Evolutionary conservation across 2,329 filamentous ascomycete species (phyloP).

Genomic region (Phaeosphaeriaceae sp.): DNA sequence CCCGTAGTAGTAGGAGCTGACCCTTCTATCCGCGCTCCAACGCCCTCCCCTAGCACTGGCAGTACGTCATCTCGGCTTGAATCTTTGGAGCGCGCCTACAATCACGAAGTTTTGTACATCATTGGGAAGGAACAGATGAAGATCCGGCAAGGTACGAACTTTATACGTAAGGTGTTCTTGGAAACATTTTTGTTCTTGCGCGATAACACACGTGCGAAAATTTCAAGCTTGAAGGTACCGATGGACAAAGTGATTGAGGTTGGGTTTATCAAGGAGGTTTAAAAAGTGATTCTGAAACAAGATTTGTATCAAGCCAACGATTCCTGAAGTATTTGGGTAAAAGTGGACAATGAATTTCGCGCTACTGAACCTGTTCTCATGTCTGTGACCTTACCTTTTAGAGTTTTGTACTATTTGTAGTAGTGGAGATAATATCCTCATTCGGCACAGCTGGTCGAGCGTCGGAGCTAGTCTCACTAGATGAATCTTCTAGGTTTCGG

Average conservation of each 20-base stretch:
- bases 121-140: constrained; percentile 59
- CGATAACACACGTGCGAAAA: constrained; percentile 70
- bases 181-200: constrained; percentile 67
- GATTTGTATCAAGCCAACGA: too few relatives aligned
- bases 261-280: constrained; percentile 72
- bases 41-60: constrained; percentile 25
- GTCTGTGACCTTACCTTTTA: too few relatives aligned
- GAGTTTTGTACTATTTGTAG: too few relatives aligned
- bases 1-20: background rate
- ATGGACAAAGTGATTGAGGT: constrained; percentile 70
- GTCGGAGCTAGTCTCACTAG: background rate
- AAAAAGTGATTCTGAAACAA: background rate
- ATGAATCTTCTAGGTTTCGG: constrained; percentile 10
- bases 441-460: too few relatives aligned
- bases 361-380: too few relatives aligned
- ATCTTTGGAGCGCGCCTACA: constrained; percentile 52
- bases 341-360: too few relatives aligned
- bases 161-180: constrained; percentile 57
- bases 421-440: too few relatives aligned
- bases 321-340: too few relatives aligned
- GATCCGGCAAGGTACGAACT: constrained; percentile 50
- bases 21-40: constrained; percentile 12
- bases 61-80: constrained; percentile 38
- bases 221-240: constrained; percentile 66
- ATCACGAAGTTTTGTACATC: constrained; percentile 59